Conservation (phyloP, 169 alveolate genomes). For the Plasmodium gallinaceum region DNA sequence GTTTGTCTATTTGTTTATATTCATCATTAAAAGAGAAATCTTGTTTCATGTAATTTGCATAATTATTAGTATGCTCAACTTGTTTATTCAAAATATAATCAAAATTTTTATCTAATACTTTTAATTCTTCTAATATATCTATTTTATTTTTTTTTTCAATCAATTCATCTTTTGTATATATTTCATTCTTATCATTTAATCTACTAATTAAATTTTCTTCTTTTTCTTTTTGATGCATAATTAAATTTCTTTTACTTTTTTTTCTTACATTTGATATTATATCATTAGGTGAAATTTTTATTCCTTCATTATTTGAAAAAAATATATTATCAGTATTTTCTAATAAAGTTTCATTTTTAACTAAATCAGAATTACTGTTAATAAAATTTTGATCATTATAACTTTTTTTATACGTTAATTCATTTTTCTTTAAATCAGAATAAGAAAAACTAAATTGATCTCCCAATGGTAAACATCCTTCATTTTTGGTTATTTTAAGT, state of each 20-base stretch:
- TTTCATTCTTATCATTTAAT: no score
- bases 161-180: no score
- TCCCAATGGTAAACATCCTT: conserved; percentile 1
- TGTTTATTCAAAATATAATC: not conserved
- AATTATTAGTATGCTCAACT: no score
- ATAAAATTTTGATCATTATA: not conserved
- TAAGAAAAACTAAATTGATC: conserved; percentile 38
- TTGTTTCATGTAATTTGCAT: not conserved
- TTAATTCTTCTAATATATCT: no score
- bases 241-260: no score
- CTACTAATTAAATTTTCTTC: no score
- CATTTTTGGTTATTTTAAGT: conserved; percentile 59
- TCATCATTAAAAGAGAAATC: conserved; percentile 21
- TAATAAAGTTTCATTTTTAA: conserved; percentile 19
- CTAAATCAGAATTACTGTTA: not conserved
- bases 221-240: no score
- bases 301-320: not conserved
- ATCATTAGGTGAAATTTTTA: no score
- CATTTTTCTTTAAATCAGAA: not conserved
- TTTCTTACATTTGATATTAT: no score
- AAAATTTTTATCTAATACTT: not conserved
- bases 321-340: no score
- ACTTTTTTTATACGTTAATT: no score
- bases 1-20: conserved; percentile 4
- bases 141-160: no score